Conservation (phyloP, 1,284 basidiomycete genomes). For the Moesziomyces sp. region DNA sequence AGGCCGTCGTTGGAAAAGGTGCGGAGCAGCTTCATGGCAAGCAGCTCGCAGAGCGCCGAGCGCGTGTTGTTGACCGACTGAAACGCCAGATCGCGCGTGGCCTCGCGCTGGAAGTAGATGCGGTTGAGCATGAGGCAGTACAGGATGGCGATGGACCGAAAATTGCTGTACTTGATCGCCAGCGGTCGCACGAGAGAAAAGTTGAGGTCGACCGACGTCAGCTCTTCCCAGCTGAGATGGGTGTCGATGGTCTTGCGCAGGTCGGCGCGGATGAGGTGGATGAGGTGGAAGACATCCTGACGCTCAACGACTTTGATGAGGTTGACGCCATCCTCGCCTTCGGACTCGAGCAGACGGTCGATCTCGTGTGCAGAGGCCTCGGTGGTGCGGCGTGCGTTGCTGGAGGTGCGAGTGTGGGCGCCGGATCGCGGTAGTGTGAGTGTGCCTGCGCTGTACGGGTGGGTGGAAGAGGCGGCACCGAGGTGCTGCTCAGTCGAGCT, state of each 20-base stretch:
- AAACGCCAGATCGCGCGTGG: conserved; percentile 68
- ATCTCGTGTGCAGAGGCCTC: conserved; percentile 35
- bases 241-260: conserved; percentile 58
- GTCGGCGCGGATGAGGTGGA: conserved; percentile 52
- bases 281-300: conserved; percentile 53
- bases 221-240: conserved; percentile 58
- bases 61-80: conserved; percentile 78
- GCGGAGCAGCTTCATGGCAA: conserved; percentile 83
- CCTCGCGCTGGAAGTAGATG: conserved; percentile 80
- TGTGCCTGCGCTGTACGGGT: not conserved
- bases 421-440: not conserved
- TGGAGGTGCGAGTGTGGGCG: conserved; percentile 8
- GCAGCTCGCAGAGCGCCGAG: conserved; percentile 85
- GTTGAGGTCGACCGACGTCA: conserved; percentile 59
- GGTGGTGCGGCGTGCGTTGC: conserved; percentile 17
- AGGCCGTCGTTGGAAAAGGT: conserved; percentile 69
- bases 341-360: conserved; percentile 44
- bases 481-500: conserved; percentile 35
- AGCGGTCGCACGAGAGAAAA: conserved; percentile 59
- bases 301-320: conserved; percentile 47
- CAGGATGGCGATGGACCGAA: conserved; percentile 73
- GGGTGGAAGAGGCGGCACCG: conserved; percentile 1
- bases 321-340: conserved; percentile 49
- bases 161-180: conserved; percentile 56
- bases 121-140: conserved; percentile 91